These are phyloP conservation scores for Platismatia glauca DNA, from an alignment of 495 filamentous ascomycete species.

Conservation along the genomic window DNA sequence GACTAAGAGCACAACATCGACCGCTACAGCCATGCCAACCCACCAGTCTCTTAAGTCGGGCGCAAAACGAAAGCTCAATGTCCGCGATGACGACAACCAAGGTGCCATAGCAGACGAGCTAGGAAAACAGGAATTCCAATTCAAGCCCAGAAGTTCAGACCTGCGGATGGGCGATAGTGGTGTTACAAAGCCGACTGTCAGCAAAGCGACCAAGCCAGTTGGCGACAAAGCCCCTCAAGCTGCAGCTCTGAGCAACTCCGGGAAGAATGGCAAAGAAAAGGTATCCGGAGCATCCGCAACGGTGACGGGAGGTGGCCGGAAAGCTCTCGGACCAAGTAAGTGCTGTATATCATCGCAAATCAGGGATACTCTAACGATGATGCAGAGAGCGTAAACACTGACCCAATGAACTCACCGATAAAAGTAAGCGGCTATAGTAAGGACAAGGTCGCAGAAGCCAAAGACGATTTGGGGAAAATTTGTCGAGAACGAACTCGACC, in stretches of 20 bases:
- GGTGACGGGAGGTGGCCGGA: slow-evolving; percentile 29
- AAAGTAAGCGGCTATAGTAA: slow-evolving; percentile 24
- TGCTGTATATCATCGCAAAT: slow-evolving; percentile 5
- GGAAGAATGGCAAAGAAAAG: slow-evolving; percentile 12
- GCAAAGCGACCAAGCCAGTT: slow-evolving; percentile 1
- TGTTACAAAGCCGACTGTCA: slow-evolving; percentile 1
- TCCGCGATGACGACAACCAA: slow-evolving; percentile 42
- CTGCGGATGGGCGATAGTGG: neutral
- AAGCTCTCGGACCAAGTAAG: slow-evolving; percentile 54
- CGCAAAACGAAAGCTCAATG: slow-evolving; percentile 55
- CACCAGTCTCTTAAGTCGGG: slow-evolving; percentile 35
- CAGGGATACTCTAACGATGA: slow-evolving; percentile 22
- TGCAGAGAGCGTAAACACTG: slow-evolving; percentile 47
- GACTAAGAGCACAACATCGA: slow-evolving; percentile 1
- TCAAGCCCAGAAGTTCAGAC: slow-evolving; percentile 26
- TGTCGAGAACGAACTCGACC: slow-evolving; percentile 11
- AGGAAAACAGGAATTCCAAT: slow-evolving; percentile 44
- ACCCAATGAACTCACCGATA: slow-evolving; percentile 32
- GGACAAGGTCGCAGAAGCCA: slow-evolving; percentile 19
- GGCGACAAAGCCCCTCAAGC: slow-evolving; percentile 2
- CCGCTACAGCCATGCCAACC: neutral
- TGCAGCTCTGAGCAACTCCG: neutral
- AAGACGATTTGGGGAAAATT: slow-evolving; percentile 19
- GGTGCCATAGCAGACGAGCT: slow-evolving; percentile 21
- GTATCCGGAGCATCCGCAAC: slow-evolving; percentile 20